phyloP scores from a whole-genome alignment of 2,329 filamentous ascomycete genomes.

The Talaromyces sp. region DNA sequence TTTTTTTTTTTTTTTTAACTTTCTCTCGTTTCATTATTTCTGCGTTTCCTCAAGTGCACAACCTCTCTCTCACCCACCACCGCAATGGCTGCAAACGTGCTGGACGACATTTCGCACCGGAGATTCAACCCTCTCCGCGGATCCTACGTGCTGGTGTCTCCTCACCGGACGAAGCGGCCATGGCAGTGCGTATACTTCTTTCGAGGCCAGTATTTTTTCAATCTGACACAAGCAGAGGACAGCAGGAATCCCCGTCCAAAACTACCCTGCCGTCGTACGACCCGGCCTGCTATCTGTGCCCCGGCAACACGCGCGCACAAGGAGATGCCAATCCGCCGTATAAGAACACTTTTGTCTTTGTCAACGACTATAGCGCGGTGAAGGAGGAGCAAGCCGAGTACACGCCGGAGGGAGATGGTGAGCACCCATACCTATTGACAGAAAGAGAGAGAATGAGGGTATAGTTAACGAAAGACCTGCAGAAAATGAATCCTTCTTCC shows the following conservation, averaged over 20 bases:
- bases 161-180: constrained; percentile 91
- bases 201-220: too few relatives aligned
- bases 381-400: constrained; percentile 90
- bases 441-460: background rate
- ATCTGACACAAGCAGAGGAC: constrained; percentile 52
- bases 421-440: constrained; percentile 10
- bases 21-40: background rate
- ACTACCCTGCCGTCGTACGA: constrained; percentile 75
- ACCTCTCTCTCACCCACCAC: background rate
- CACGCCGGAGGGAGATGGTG: constrained; percentile 44
- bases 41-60: background rate
- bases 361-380: constrained; percentile 96
- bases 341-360: constrained; percentile 81
- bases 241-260: constrained; percentile 67
- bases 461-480: constrained; percentile 2
- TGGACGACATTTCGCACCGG: constrained; percentile 94
- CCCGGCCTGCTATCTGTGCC: constrained; percentile 89
- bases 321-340: constrained; percentile 86
- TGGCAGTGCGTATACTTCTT: constrained; percentile 71
- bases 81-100: constrained; percentile 65
- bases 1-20: background rate
- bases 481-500: constrained; percentile 70
- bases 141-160: constrained; percentile 89
- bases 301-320: constrained; percentile 80
- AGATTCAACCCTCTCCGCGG: constrained; percentile 88